These are phyloP conservation scores for Handroanthus guayacan DNA, from an alignment of 257 asterid species.

Conservation along the genomic window DNA sequence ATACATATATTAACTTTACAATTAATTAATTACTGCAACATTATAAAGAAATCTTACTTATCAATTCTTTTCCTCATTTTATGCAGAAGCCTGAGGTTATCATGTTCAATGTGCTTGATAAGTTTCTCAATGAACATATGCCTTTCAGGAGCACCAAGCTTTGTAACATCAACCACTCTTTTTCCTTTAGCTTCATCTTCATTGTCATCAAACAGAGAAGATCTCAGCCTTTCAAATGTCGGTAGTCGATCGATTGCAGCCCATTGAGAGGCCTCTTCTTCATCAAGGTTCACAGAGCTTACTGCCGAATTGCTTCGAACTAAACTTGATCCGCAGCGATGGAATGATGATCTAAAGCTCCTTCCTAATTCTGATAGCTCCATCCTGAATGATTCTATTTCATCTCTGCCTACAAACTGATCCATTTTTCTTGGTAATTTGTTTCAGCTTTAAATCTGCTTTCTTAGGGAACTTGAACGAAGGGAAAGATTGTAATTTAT, in stretches of 20 bases:
- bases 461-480: too few species aligned
- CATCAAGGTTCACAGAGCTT: constrained; percentile 29
- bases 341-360: constrained; percentile 42
- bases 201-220: constrained; percentile 40
- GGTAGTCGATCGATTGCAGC: constrained; percentile 47
- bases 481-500: too few species aligned
- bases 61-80: constrained; percentile 47
- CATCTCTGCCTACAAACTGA: constrained; percentile 37
- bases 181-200: constrained; percentile 17
- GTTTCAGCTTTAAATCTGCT: too few species aligned
- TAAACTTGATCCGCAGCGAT: constrained; percentile 22
- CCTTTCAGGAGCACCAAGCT: constrained; percentile 45
- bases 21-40: too few species aligned
- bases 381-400: constrained; percentile 35
- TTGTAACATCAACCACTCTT: constrained; percentile 46
- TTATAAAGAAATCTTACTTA: constrained; percentile 32
- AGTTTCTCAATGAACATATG: constrained; percentile 47
- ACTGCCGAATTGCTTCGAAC: constrained; percentile 34
- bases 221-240: constrained; percentile 31
- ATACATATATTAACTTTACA: too few species aligned
- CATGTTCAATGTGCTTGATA: constrained; percentile 44
- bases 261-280: constrained; percentile 35
- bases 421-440: constrained; percentile 32
- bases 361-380: constrained; percentile 42
- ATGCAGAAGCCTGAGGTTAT: constrained; percentile 46